Base-by-base conservation (phyloP, 225 moss, liverwort and hornwort genomes). In the Physcomitrellopsis africana region DNA sequence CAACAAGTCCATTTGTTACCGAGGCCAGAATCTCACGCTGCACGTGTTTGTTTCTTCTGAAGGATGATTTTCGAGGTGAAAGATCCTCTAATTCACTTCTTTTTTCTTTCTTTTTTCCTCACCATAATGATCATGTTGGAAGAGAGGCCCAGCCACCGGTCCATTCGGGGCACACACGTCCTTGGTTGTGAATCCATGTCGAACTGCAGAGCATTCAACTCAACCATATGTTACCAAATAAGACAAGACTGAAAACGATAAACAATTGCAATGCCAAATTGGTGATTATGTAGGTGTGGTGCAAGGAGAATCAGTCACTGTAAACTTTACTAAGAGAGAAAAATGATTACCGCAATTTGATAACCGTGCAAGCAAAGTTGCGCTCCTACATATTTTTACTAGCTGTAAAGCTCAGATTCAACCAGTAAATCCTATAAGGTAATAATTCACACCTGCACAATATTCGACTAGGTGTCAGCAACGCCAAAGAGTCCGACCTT, bases 41-140 rank as follows among this genome's bases (percentile, higher is more conserved):
- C 4, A 37, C 32, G 7, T 2, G 7, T 7, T 37, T 37, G 7
- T 37, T 37, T 4, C 32, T 37, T 37, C 5, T 37, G 32, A 37
- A 5, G 32, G 3, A 37, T 37, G 32, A 37, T 2, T 37, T 37
- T 37, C 7, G 32, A 37, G 32, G 32, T 37, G 32, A 37, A 37
- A 37, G 32, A 7, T 37, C 32, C 32, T 37, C 32, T 37, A 4
- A 4, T 37, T 37, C 4, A 4, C 5, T 37, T 37, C 7, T 37
- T 37, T 37, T 37, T 37, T 37, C 3, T 37, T 5, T 37, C 3
- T 37, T 37, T 37, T 37, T 37, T 37, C 7, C 56, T 73, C 72
- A 89, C 89, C 87, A 89, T 81, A 17, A 86, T 77, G 16, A 86
- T 76, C 89, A 89, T 87, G n/a, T 81, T 82, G 66, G 89, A 84